Conservation (phyloP, 2,329 filamentous ascomycete genomes). For the Fusarium domesticum region DNA sequence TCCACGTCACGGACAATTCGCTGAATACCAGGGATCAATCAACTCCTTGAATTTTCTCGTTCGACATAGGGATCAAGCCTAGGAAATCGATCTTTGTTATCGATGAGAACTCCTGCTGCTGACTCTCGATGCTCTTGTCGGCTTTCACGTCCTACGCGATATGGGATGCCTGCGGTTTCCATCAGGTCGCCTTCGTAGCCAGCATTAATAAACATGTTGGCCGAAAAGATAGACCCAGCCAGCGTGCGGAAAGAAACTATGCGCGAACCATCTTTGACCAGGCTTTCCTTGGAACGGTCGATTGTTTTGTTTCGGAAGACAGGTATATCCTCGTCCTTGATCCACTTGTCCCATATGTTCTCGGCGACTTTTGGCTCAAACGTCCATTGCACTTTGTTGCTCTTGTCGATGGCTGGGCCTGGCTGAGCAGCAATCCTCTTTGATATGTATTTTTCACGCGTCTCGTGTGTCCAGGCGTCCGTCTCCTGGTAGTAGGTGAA, state of each 20-base stretch:
- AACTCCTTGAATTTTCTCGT: conserved; percentile 10
- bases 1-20: conserved; percentile 8
- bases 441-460: conserved; percentile 10
- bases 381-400: conserved; percentile 21
- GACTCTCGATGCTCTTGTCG: conserved; percentile 11
- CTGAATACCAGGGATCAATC: conserved; percentile 12
- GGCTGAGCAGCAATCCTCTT: conserved; percentile 18
- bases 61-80: conserved; percentile 14
- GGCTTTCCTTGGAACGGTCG: conserved; percentile 8
- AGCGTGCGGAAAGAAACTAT: conserved; percentile 17
- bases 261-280: conserved; percentile 12
- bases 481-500: conserved; percentile 14
- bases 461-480: conserved; percentile 13
- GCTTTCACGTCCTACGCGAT: conserved; percentile 16
- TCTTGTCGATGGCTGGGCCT: conserved; percentile 17
- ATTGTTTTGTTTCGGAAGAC: conserved; percentile 17
- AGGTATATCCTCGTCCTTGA: conserved; percentile 18
- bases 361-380: conserved; percentile 23
- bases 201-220: conserved; percentile 23
- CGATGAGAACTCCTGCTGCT: conserved; percentile 12
- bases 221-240: conserved; percentile 8
- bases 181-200: conserved; percentile 23
- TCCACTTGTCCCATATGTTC: conserved; percentile 16
- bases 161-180: conserved; percentile 18
- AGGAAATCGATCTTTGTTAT: conserved; percentile 3